A percentile compares a stretch with the other conserved stretches of the same genome.
phyloP scores from a whole-genome alignment of 192 early-diverging fungal species.

The Coemansia furcata region DNA sequence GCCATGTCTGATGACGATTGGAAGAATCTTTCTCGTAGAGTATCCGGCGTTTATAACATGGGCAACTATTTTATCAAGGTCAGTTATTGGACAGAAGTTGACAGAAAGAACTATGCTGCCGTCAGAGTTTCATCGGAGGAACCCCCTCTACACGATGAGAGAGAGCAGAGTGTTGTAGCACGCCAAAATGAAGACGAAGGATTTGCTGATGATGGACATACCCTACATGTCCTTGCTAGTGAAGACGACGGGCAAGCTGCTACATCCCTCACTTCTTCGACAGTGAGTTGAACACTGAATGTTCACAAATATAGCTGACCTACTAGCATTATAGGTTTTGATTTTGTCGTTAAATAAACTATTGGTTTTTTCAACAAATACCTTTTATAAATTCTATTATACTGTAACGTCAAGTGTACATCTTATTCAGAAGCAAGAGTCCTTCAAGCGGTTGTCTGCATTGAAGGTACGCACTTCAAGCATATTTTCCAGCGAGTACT shows the following conservation, averaged over 20 bases:
- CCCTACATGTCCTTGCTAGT: too few relatives aligned
- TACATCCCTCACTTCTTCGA: too few relatives aligned
- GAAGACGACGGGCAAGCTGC: neutral
- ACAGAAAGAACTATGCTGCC: neutral
- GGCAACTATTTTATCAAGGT: neutral
- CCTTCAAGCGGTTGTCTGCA: constrained; percentile 40
- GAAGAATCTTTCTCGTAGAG: neutral
- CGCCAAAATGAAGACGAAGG: neutral
- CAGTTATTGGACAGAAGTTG: too few relatives aligned
- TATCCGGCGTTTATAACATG: neutral
- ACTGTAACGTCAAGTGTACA: neutral
- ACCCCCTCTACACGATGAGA: too few relatives aligned
- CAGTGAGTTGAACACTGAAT: too few relatives aligned
- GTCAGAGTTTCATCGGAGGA: too few relatives aligned
- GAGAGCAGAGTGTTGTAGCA: neutral
- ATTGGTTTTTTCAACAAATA: neutral
- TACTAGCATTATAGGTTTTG: neutral
- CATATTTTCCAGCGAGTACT: constrained; percentile 66
- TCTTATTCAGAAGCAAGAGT: constrained; percentile 8
- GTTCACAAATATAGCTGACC: neutral
- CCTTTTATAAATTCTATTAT: neutral
- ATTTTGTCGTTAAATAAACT: neutral
- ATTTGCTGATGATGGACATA: neutral
- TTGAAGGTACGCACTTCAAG: constrained; percentile 63
- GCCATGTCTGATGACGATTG: neutral